Evolutionary conservation across 202 grass and related monocot genomes (phyloP), one percentile per base, ranked within the genome.

Genomic region (Carex arenaria): DNA sequence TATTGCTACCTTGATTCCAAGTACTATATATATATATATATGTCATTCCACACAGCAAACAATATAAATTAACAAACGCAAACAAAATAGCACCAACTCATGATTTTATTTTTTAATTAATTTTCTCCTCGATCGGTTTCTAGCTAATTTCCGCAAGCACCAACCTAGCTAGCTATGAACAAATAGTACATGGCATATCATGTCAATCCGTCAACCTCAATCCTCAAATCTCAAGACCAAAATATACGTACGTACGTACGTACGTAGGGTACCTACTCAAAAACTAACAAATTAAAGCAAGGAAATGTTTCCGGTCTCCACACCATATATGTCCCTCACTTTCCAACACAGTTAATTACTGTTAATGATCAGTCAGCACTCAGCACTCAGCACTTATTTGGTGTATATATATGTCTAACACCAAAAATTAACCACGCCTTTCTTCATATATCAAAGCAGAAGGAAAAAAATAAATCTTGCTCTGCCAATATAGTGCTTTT

Each of bases 281-380:
- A 69, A 67, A 74, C 23, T 17, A 74, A 54, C 23, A 55, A 26
- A 26, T 26, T 26, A 54, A 11, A 10, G 49, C 53, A 77, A 77
- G 52, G 26, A 77, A 77, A 57, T 57, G 28, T 34, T 77, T 77
- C 52, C 7, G 52, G 26, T 77, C 52, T 77, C 52, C 73, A 77
- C 23, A 36, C 53, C 53, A 20, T 78, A 14, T 20, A 20, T 78
- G 52, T 59, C 51, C 53, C 42, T 65, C 60, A 52, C 45, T 81
- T 64, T 64, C 23, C 61, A 47, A 30, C n/a, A 15, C 43, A 65
- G 10, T 67, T 81, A 36, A 26, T 26, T 45, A 66, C 42, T 65
- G 61, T 82, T 82, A 66, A 82, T 49, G 31, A 20, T 26, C 38
- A 64, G 59, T 66, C 78, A 81, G 60, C 11, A 34, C 4, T 17